Evolutionary conservation across 169 alveolate genomes (phyloP).

Genomic region (Cryptosporidium andersoni): DNA sequence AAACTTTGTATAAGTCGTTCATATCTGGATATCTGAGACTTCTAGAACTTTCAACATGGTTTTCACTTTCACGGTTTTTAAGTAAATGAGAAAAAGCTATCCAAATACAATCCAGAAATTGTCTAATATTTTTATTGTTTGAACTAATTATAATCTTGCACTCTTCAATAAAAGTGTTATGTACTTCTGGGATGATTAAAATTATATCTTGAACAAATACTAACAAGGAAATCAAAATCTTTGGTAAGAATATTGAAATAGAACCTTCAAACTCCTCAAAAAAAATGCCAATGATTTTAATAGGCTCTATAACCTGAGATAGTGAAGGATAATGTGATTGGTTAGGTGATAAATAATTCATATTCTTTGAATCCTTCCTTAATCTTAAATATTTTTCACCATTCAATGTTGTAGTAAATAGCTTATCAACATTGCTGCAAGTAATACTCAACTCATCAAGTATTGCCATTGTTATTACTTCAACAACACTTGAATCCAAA

Average conservation of each 20-base stretch:
- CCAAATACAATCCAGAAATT: constrained; percentile 15
- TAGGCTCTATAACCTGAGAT: not conserved
- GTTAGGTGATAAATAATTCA: not conserved
- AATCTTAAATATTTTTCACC: not conserved
- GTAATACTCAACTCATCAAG: constrained; percentile 25
- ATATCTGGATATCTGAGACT: constrained; percentile 1
- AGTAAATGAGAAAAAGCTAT: not conserved
- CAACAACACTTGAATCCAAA: not conserved
- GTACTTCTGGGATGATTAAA: constrained; percentile 32
- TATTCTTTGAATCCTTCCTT: not conserved
- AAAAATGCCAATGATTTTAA: constrained; percentile 10
- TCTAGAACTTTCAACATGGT: not conserved
- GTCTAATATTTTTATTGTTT: constrained; percentile 4
- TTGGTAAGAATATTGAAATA: not conserved
- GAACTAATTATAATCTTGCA: constrained; percentile 19
- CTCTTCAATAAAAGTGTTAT: constrained; percentile 6
- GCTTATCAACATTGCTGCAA: not conserved
- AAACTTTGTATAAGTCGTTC: constrained; percentile 6
- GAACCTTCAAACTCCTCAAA: constrained; percentile 29
- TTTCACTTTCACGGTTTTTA: not conserved
- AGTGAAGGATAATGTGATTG: constrained; percentile 7
- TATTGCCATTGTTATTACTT: constrained; percentile 28
- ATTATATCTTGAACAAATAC: constrained; percentile 13
- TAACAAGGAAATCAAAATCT: constrained; percentile 32
- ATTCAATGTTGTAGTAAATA: not conserved